phyloP scores from a whole-genome alignment of 352 stramenopile species.

The Pilasporangium apinafurcum region DNA sequence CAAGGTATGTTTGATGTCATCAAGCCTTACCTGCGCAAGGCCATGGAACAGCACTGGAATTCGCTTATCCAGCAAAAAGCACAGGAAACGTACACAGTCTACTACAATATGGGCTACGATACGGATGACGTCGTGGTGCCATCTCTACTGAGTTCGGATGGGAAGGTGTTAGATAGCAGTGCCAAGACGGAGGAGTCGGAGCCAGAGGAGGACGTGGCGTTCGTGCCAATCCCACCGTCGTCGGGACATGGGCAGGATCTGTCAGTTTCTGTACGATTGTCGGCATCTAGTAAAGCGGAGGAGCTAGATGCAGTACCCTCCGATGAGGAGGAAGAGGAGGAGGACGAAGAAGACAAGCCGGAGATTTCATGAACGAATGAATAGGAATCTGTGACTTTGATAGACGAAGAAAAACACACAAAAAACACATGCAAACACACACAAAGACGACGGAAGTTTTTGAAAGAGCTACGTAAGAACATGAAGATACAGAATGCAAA shows the following conservation, averaged over 20 bases:
- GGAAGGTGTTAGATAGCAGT: conserved; percentile 39
- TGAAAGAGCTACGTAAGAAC: too few relatives aligned
- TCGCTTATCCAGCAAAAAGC: conserved; percentile 80
- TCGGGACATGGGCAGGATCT: conserved; percentile 12
- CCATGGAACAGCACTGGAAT: conserved; percentile 70
- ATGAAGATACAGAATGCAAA: too few relatives aligned
- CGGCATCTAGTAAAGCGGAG: conserved; percentile 26
- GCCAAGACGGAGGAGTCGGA: conserved; percentile 55
- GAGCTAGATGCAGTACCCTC: conserved; percentile 38
- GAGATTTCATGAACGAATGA: conserved; percentile 19
- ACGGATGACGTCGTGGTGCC: conserved; percentile 42
- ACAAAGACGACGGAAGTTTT: too few relatives aligned
- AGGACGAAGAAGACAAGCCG: conserved; percentile 12
- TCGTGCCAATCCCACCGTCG: neutral
- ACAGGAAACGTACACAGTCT: conserved; percentile 81
- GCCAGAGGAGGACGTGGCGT: conserved; percentile 25
- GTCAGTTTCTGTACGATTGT: conserved; percentile 21
- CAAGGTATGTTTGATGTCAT: conserved; percentile 82
- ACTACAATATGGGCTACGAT: conserved; percentile 89
- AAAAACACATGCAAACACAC: too few relatives aligned
- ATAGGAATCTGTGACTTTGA: too few relatives aligned
- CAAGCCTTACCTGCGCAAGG: conserved; percentile 56
- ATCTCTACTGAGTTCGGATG: conserved; percentile 9
- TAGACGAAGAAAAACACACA: too few relatives aligned
- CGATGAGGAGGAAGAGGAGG: conserved; percentile 33